Percentiles rank a stretch among this genome's conserved stretches.
phyloP scores from a whole-genome alignment of 306 rosid species.

The Vigna trinervia region DNA sequence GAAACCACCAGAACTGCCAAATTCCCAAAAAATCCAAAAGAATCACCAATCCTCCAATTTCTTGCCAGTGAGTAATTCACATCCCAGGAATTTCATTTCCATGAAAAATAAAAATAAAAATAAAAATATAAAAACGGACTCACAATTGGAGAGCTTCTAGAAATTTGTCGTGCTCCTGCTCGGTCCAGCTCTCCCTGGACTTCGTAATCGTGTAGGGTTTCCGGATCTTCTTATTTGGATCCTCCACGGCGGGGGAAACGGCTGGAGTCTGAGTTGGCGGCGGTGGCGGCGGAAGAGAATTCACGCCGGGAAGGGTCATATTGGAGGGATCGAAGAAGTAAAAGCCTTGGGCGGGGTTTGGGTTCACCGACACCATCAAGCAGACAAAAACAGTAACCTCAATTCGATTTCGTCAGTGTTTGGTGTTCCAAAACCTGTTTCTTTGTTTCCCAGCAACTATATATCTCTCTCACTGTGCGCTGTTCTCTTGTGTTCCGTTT shows the following conservation, averaged over 20 bases:
- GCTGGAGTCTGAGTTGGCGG: neutral
- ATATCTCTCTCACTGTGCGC: neutral
- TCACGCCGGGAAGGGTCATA: constrained; percentile 60
- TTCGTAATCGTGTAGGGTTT: constrained; percentile 92
- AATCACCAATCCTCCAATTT: constrained; percentile 1
- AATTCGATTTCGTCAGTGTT: neutral
- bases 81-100: neutral
- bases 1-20: neutral
- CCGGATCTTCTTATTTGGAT: constrained; percentile 78
- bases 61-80: neutral
- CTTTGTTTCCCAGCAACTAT: constrained; percentile 5
- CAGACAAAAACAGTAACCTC: constrained; percentile 21
- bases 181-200: constrained; percentile 96
- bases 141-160: constrained; percentile 97
- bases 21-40: neutral
- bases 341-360: constrained; percentile 69
- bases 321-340: constrained; percentile 66
- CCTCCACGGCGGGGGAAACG: constrained; percentile 33
- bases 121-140: constrained; percentile 34
- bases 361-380: constrained; percentile 72
- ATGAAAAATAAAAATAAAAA: neutral
- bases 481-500: neutral
- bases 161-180: constrained; percentile 97
- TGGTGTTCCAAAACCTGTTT: neutral
- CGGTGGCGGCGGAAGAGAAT: constrained; percentile 52